Conservation (phyloP, 192 early-diverging fungal genomes). For the Mortierella antarctica region DNA sequence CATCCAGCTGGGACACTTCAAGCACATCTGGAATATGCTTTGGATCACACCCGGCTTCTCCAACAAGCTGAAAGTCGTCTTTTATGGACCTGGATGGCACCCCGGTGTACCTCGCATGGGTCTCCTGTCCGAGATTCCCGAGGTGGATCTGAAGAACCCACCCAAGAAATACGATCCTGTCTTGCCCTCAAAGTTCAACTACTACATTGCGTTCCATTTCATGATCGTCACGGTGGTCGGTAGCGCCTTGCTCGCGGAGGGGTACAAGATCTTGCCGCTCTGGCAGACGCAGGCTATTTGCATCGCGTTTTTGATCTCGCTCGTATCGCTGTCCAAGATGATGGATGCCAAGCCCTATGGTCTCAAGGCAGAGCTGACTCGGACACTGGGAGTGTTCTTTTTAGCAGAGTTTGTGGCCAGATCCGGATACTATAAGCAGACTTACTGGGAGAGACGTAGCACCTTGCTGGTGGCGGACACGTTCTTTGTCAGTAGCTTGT, state of each 20-base stretch:
- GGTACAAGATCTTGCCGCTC: constrained; percentile 45
- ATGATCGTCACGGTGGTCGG: constrained; percentile 36
- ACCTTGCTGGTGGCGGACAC: constrained; percentile 46
- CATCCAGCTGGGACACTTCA: constrained; percentile 65
- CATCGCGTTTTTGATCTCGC: constrained; percentile 24
- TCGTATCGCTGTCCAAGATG: constrained; percentile 37
- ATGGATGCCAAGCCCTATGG: constrained; percentile 50
- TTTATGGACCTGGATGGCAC: constrained; percentile 69
- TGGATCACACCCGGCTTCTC: constrained; percentile 52
- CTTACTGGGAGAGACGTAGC: constrained; percentile 42
- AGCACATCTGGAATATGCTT: constrained; percentile 57
- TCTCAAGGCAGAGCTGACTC: constrained; percentile 34
- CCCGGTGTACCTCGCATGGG: constrained; percentile 57
- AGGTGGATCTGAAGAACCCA: constrained; percentile 55
- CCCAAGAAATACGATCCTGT: constrained; percentile 58
- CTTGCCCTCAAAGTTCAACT: constrained; percentile 54
- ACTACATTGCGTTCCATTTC: constrained; percentile 57
- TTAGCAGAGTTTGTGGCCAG: constrained; percentile 45
- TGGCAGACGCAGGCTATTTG: constrained; percentile 38
- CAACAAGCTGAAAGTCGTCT: constrained; percentile 61
- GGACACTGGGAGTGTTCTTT: constrained; percentile 34
- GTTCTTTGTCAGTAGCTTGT: constrained; percentile 42
- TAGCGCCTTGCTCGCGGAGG: constrained; percentile 37
- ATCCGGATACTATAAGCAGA: constrained; percentile 42
- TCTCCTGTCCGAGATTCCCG: constrained; percentile 56